Conservation (phyloP, 768 basidiomycete species). For the Pleurotus pulmonarius region DNA sequence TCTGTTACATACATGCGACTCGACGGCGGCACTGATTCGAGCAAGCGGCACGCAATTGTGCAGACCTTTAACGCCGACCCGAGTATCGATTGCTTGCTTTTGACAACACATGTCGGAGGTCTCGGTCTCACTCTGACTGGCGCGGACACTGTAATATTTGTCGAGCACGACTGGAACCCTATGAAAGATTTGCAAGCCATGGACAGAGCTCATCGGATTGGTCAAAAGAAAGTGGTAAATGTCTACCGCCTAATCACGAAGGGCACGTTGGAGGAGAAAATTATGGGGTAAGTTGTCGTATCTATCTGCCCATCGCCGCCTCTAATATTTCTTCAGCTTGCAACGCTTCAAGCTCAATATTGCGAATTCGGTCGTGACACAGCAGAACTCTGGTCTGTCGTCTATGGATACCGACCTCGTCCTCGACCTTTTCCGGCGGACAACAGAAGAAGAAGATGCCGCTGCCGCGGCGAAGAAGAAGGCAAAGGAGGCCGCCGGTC, state of each 20-base stretch:
- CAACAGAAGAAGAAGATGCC: slow-evolving; percentile 72
- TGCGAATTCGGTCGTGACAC: slow-evolving; percentile 93
- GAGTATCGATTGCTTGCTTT: slow-evolving; percentile 90
- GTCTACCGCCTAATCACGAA: slow-evolving; percentile 97
- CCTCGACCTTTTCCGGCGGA: slow-evolving; percentile 85
- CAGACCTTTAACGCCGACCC: slow-evolving; percentile 99
- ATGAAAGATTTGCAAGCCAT: slow-evolving; percentile 99
- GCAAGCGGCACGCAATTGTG: slow-evolving; percentile 93
- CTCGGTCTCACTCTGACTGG: slow-evolving; percentile 94
- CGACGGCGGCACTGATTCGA: slow-evolving; percentile 88
- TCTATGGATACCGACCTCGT: slow-evolving; percentile 99
- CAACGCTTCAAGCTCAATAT: slow-evolving; percentile 99
- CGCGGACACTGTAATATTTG: slow-evolving; percentile 98
- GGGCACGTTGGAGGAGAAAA: slow-evolving; percentile 97
- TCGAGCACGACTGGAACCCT: slow-evolving; percentile 99
- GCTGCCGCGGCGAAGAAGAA: slow-evolving; percentile 52
- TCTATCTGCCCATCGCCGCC: not conserved
- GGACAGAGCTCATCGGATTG: slow-evolving; percentile 97
- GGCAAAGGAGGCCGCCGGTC: slow-evolving; percentile 49
- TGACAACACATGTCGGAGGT: slow-evolving; percentile 97
- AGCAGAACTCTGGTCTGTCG: slow-evolving; percentile 90
- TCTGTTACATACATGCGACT: slow-evolving; percentile 97
- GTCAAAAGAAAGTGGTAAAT: slow-evolving; percentile 98
- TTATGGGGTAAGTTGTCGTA: slow-evolving; percentile 82
- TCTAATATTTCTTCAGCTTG: slow-evolving; percentile 44